A percentile compares a stretch with the other conserved stretches of the same genome.
These are phyloP conservation scores for Cladosporium colombiae DNA, from an alignment of 2,329 filamentous ascomycete genomes.

Conservation along the genomic window DNA sequence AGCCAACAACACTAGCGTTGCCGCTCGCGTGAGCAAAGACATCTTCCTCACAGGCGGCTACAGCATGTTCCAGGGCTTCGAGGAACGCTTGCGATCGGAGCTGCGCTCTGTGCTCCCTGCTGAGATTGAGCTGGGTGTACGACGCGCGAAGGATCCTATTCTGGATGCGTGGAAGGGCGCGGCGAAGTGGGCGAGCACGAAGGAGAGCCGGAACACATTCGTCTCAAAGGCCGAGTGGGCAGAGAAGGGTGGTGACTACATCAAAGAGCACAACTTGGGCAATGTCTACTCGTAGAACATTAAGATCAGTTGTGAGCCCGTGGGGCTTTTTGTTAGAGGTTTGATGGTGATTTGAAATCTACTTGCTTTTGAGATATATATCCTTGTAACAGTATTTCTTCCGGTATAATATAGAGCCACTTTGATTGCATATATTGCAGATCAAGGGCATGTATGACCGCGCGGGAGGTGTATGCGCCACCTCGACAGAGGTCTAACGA, in stretches of 20 bases:
- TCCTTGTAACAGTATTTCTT: not conserved
- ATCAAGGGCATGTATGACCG: not conserved
- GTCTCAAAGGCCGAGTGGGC: conserved; percentile 80
- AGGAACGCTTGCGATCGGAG: conserved; percentile 74
- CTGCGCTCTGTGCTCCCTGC: conserved; percentile 71
- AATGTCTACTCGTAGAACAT: conserved; percentile 31
- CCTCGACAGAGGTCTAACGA: not conserved
- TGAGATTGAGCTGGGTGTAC: conserved; percentile 65
- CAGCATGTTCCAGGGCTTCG: conserved; percentile 81
- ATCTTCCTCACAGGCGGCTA: conserved; percentile 95
- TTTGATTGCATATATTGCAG: not conserved
- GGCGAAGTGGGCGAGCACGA: conserved; percentile 73
- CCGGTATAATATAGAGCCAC: not conserved
- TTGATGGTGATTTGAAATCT: not conserved
- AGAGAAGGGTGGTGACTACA: conserved; percentile 91
- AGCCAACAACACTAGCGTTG: conserved; percentile 46
- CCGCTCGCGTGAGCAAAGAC: conserved; percentile 74
- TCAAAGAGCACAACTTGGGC: conserved; percentile 63
- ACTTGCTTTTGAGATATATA: not conserved
- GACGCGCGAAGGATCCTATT: conserved; percentile 73
- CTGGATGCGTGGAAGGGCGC: conserved; percentile 94
- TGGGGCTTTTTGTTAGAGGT: not conserved
- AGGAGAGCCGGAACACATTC: conserved; percentile 61
- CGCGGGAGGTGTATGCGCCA: not conserved
- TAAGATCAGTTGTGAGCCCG: not conserved